Evolutionary conservation across 805 yeast genomes (phyloP).

Genomic region (Priceomyces fermenticarens): DNA sequence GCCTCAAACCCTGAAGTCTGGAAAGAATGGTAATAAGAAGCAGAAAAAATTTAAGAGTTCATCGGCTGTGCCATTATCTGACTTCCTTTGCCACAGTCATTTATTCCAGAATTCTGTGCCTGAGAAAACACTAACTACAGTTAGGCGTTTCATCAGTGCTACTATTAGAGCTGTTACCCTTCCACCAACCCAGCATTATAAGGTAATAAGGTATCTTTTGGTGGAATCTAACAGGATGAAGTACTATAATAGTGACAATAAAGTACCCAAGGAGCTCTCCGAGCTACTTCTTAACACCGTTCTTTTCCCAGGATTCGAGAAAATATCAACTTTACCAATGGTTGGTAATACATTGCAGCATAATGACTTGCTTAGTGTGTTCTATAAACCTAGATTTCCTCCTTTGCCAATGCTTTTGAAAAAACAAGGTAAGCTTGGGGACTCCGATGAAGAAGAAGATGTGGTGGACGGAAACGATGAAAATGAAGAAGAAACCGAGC

Average conservation of each 20-base stretch:
- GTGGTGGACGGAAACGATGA: no score
- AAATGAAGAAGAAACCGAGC: conserved; percentile 10
- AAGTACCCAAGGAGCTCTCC: conserved; percentile 31
- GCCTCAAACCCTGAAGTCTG: conserved; percentile 3
- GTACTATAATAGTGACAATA: conserved; percentile 17
- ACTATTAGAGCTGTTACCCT: conserved; percentile 49
- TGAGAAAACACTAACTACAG: conserved; percentile 23
- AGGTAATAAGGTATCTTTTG: conserved; percentile 42
- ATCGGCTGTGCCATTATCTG: conserved; percentile 55
- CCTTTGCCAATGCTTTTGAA: conserved; percentile 28
- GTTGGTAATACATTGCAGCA: conserved; percentile 50
- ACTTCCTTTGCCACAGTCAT: conserved; percentile 62
- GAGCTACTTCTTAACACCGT: conserved; percentile 51
- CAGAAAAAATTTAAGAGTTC: conserved; percentile 41
- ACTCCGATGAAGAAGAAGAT: conserved; percentile 7
- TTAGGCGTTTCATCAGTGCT: conserved; percentile 47
- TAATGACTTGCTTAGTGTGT: conserved; percentile 52
- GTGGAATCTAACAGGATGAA: conserved; percentile 33
- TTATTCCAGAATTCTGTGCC: conserved; percentile 48
- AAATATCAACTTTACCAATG: conserved; percentile 69
- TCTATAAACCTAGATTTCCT: conserved; percentile 78
- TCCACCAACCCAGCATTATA: conserved; percentile 62
- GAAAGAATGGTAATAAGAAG: conserved; percentile 22
- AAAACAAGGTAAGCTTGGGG: conserved; percentile 20
- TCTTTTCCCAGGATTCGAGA: conserved; percentile 64